phyloP scores from a whole-genome alignment of 768 basidiomycete species.

The Pholiota conissans region DNA sequence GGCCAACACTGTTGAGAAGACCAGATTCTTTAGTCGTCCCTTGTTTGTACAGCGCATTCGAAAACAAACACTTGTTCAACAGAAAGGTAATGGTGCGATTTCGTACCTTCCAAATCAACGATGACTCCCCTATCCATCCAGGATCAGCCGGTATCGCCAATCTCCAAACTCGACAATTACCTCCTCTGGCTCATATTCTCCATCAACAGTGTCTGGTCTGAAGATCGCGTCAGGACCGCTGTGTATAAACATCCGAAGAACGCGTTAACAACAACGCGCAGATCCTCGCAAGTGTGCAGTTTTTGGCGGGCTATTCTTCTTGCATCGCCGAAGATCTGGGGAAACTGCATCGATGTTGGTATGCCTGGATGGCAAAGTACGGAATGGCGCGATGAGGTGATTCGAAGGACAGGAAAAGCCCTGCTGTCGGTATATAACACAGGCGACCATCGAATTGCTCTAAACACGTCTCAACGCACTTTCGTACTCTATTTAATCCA shows the following conservation, averaged over 20 bases:
- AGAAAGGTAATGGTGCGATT: too few species aligned
- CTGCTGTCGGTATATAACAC: too few species aligned
- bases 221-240: not conserved
- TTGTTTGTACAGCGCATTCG: too few species aligned
- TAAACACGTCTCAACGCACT: too few species aligned
- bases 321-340: not conserved
- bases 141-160: too few species aligned
- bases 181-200: not conserved
- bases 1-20: too few species aligned
- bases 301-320: constrained; percentile 5
- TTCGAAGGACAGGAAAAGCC: not conserved
- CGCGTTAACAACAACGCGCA: not conserved
- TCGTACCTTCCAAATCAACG: too few species aligned
- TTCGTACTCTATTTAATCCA: too few species aligned
- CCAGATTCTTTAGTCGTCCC: too few species aligned
- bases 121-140: too few species aligned
- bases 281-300: constrained; percentile 6
- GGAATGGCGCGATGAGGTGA: not conserved
- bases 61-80: too few species aligned
- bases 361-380: not conserved
- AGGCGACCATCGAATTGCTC: too few species aligned
- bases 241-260: not conserved
- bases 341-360: not conserved
- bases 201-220: not conserved
- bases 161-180: not conserved